Base-by-base conservation (phyloP, 1,139 yeast genomes). In the Pichia sp. region DNA sequence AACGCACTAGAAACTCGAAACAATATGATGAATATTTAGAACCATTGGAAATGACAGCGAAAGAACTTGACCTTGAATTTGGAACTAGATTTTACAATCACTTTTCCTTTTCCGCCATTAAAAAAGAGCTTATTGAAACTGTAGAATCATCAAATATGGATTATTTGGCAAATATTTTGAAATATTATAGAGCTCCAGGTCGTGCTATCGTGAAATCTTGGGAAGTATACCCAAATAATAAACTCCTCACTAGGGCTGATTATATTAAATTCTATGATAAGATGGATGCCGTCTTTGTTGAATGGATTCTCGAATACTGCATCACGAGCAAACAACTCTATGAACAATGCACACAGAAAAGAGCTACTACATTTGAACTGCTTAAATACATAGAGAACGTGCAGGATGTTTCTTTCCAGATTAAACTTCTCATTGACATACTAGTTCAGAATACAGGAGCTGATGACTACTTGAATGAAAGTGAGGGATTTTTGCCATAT, bases 271-370 rank as follows among this genome's bases (percentile, higher is more conserved):
- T 28, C 26, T 42, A 39, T 30, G 37, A 40, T 17, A 21, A 7
- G 10, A 41, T 42, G 45, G 41, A 40, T 31, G 17, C 22, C 9
- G 20, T 16, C 10, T 29, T 37, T 7, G 36, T 29, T 18, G 36
- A 39, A 29, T 42, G 46, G 46, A 14, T 42, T 7, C 14, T 36
- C 2, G 21, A 34, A 15, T 38, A 34, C 18, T 37, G 43, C 20
- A 28, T 41, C 5, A 21, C 24, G n/a, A 20, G 36, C 24, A 20
- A 14, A 9, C 14, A 24, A 5, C 15, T 23, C 10, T 14, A 29
- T 21, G 33, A 36, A 6, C 5, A 29, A 10, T 29, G 31, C 13
- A 8, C 13, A 4, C n/a, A n/a, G 18, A 21, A 11, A 12, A 18
- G 6, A n/a, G 12, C 7, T 24, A 28, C 35, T 3, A 34, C 34